These are phyloP conservation scores for Eucalyptus pumila DNA, from an alignment of 345 rosid genomes.

Conservation along the genomic window DNA sequence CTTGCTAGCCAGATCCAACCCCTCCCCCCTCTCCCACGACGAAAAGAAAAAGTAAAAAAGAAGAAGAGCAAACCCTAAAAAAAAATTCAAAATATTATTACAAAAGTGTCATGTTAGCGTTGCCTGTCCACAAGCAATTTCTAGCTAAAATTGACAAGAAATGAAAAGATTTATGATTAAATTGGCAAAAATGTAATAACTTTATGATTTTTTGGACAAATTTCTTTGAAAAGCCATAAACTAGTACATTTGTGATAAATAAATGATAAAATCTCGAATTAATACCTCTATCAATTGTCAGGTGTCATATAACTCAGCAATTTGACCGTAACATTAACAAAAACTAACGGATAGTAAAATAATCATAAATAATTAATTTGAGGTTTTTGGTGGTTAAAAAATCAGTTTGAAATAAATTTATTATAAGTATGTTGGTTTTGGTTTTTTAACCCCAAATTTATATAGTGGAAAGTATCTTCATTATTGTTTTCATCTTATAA, in stretches of 20 bases:
- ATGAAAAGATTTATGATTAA: accelerated
- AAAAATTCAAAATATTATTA: no score
- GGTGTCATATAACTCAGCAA: accelerated
- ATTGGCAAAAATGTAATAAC: accelerated
- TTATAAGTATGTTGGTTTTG: accelerated
- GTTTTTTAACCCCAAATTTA: background rate
- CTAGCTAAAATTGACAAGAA: no score
- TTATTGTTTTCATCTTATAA: background rate
- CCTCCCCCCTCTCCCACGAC: no score
- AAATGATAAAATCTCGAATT: accelerated
- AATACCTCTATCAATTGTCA: accelerated
- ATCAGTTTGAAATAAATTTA: no score
- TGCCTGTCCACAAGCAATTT: accelerated
- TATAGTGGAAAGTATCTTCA: background rate
- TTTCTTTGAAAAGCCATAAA: no score
- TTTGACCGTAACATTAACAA: no score
- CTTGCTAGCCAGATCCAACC: accelerated
- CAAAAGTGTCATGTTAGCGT: accelerated
- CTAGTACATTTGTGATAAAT: no score
- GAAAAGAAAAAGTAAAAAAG: no score
- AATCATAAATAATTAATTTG: no score
- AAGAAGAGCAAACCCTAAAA: no score
- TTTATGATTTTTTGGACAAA: no score
- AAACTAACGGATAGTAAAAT: no score
- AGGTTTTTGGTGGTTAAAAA: accelerated